phyloP scores from a whole-genome alignment of 2,329 filamentous ascomycete genomes.

The Microsporum canis region DNA sequence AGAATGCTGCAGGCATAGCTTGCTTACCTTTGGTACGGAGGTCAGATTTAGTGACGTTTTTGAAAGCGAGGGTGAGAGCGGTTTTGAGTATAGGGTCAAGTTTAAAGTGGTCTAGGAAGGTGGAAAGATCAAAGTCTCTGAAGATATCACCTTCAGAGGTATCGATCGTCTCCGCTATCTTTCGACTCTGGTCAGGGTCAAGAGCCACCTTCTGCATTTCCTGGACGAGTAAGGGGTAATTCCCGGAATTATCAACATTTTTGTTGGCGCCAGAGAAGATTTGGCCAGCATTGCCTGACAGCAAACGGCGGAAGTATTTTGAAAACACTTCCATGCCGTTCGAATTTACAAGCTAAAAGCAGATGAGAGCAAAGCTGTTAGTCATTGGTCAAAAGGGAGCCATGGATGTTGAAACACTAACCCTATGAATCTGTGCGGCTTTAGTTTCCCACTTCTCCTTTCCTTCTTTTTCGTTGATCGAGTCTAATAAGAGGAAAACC shows the following conservation, averaged over 20 bases:
- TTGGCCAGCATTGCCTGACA: slow-evolving; percentile 79
- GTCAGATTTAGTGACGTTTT: slow-evolving; percentile 66
- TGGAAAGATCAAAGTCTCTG: slow-evolving; percentile 89
- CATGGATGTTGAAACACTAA: slow-evolving; percentile 34
- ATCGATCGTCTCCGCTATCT: slow-evolving; percentile 89
- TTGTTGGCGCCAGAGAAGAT: slow-evolving; percentile 76
- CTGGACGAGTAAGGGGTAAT: slow-evolving; percentile 67
- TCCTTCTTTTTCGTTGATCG: slow-evolving; percentile 88
- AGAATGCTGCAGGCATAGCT: not conserved
- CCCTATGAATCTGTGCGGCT: slow-evolving; percentile 83
- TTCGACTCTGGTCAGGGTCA: slow-evolving; percentile 70
- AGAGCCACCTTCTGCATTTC: slow-evolving; percentile 80
- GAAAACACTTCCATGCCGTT: slow-evolving; percentile 99
- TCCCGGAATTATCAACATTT: slow-evolving; percentile 62
- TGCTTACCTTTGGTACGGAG: slow-evolving; percentile 72
- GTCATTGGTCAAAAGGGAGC: not conserved
- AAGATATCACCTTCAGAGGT: slow-evolving; percentile 85
- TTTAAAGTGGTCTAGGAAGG: slow-evolving; percentile 93
- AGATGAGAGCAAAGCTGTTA: not conserved
- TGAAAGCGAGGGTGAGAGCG: slow-evolving; percentile 78
- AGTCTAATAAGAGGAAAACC: slow-evolving; percentile 85
- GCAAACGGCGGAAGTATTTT: slow-evolving; percentile 86
- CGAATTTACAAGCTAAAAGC: slow-evolving; percentile 71
- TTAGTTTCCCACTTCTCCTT: slow-evolving; percentile 85
- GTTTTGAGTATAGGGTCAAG: slow-evolving; percentile 81